These are phyloP conservation scores for Melastoma malabathricum DNA, from an alignment of 345 rosid species.

Conservation along the genomic window DNA sequence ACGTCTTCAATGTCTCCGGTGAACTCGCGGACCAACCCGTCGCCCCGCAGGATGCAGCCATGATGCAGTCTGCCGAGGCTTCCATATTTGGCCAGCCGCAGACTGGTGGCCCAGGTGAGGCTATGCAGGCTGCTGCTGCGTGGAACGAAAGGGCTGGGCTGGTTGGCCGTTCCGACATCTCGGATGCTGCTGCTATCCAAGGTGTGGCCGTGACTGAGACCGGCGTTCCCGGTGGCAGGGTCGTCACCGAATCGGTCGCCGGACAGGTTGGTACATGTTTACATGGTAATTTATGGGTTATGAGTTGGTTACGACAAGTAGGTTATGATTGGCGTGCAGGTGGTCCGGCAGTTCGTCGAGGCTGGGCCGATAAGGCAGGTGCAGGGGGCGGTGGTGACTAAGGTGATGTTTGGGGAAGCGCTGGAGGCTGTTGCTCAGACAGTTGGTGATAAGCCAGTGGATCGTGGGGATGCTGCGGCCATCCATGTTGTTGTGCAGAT, in stretches of 20 bases:
- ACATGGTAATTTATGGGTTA: background rate
- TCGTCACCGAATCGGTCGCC: slow-evolving; percentile 14
- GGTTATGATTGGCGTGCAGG: slow-evolving; percentile 4
- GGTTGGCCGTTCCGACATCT: slow-evolving; percentile 9
- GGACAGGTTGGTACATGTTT: slow-evolving; percentile 13
- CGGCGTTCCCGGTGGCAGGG: slow-evolving; percentile 9
- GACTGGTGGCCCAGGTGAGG: slow-evolving; percentile 12
- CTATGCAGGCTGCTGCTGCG: slow-evolving; percentile 12
- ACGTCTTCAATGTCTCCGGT: slow-evolving; percentile 19
- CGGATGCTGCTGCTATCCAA: background rate
- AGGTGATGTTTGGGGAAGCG: slow-evolving; percentile 13
- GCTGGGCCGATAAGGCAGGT: background rate
- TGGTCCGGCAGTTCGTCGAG: slow-evolving; percentile 12
- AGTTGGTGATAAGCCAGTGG: slow-evolving; percentile 14
- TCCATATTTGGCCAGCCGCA: slow-evolving; percentile 11
- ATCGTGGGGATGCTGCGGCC: slow-evolving; percentile 14
- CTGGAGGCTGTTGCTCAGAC: slow-evolving; percentile 12
- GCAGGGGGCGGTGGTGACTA: background rate
- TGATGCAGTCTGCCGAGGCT: slow-evolving; percentile 23
- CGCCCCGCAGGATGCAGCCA: slow-evolving; percentile 17
- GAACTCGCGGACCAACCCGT: slow-evolving; percentile 18
- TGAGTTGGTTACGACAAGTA: no score
- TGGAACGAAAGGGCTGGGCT: slow-evolving; percentile 21
- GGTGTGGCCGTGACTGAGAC: slow-evolving; percentile 16
- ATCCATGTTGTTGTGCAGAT: slow-evolving; percentile 9